Evolutionary conservation across 2,329 filamentous ascomycete species (phyloP), one percentile per base, ranked within the genome.

Genomic region (Ceratocystis ficicola): DNA sequence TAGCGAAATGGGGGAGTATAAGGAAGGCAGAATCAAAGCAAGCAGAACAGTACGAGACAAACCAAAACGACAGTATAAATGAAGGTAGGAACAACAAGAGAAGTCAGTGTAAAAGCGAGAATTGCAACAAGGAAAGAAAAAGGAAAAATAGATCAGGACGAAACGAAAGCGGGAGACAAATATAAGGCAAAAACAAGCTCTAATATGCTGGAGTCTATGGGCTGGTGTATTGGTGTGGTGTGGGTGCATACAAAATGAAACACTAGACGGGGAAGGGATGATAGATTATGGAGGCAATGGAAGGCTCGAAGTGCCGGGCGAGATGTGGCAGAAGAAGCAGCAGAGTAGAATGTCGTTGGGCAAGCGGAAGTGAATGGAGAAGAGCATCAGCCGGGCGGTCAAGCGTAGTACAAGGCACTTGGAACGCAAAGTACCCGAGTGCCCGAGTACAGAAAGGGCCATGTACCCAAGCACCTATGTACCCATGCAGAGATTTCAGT

Each of bases 171-270:
- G 48, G 10, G n/a, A 17, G 52, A 50, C 28, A 50, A 30, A 25
- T 22, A 60, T 20, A n/a, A 17, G n/a, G 48, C n/a, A 30, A 57
- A 65, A 64, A 28, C 50, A 65, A 55, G 50, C 63, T 57, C 63
- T 57, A 25, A 52, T 30, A 59, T 36, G 30, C 50, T 8, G 25
- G 36, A 57, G 48, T 57, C 63, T 59, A 62, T 62, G 22, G 60
- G 41, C n/a, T 2, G 60, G 17, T 20, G 60, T 20, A 17, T 15
- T 32, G 36, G 20, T n/a, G n/a, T 30, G 28, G 30, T 5, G 30
- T 15, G 15, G 17, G 30, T 41, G 36, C 36, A 41, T 41, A 41
- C 36, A 41, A 36, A 28, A 52, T 41, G 15, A 48, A 2, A 25
- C 46, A 46, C 41, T 30, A 62, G 12, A 32, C n/a, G 4, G 15